Base-by-base conservation (phyloP, 202 grass and related monocot genomes). In the Cymbopogon flexuosus region DNA sequence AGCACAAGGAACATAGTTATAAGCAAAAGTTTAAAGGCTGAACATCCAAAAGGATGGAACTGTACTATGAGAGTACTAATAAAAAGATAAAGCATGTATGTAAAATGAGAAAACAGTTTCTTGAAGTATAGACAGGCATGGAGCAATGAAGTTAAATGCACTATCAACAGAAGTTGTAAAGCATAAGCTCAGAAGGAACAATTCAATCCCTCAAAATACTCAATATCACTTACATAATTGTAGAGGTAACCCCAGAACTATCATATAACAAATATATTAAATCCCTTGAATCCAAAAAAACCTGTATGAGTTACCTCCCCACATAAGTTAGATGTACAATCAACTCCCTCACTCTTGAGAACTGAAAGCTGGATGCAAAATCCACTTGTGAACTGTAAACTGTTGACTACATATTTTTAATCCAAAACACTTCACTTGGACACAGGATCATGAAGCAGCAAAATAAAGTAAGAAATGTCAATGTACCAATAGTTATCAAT, bases 251-350 rank as follows among this genome's bases (percentile, higher is more conserved):
- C 23, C 51, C 7, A 46, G 13, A 72, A 39, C 10, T 37, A 58
- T 70, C 60, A 58, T 56, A 14, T 73, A 64, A 78, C 14, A 57
- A 42, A 83, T 65, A 24, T 8, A 74, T 51, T 59, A 58, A 83
- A 58, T 84, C 74, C 68, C 45, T 57, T 52, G 10, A 62, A 70
- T 80, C n/a, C 33, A 81, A 70, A 81, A 10, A 76, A 64, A 52
- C 6, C 8, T 19, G 73, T 36, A 63, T 11, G 30, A 63, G 62
- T 73, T 69, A 62, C n/a, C 19, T 69, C 31, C 21, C 36, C 71
- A 46, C 13, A 8, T 63, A 62, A 70, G 54, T 56, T 36, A 75
- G 42, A 79, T 31, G 22, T 62, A 62, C 39, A 69, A 62, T 66
- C 66, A 78, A 31, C 40, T 74, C 40, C 49, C 52, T 76, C 76